Conservation (phyloP, 2,329 filamentous ascomycete species). For the Alternaria tenuissima region DNA sequence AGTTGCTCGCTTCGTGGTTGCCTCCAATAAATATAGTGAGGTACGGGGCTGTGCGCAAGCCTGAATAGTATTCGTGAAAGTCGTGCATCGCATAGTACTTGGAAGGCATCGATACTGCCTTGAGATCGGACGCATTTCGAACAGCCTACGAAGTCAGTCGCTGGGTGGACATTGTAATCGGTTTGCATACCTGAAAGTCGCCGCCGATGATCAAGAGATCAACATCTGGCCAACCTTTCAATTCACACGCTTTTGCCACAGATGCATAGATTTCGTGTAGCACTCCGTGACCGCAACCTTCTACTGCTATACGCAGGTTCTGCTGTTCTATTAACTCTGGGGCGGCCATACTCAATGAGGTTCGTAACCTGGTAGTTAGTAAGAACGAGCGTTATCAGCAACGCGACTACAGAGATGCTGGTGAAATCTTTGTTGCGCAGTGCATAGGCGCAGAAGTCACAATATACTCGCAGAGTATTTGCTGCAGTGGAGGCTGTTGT, state of each 20-base stretch:
- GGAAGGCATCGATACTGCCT: slow-evolving; percentile 84
- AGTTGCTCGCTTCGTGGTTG: slow-evolving; percentile 92
- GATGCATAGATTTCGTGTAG: slow-evolving; percentile 91
- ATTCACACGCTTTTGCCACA: slow-evolving; percentile 71
- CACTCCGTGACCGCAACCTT: slow-evolving; percentile 92
- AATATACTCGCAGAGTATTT: background rate
- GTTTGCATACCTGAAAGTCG: slow-evolving; percentile 78
- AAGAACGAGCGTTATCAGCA: background rate
- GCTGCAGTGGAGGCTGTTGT: slow-evolving; percentile 3
- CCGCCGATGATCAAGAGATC: slow-evolving; percentile 95
- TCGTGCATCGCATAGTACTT: slow-evolving; percentile 92
- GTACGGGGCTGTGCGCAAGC: slow-evolving; percentile 78
- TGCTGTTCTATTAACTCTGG: slow-evolving; percentile 33
- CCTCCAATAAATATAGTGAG: slow-evolving; percentile 92
- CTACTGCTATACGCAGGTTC: slow-evolving; percentile 76
- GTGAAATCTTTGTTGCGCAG: background rate
- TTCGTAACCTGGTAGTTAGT: background rate
- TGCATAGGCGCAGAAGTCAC: slow-evolving; percentile 10
- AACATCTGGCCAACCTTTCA: slow-evolving; percentile 79
- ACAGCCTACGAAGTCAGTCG: slow-evolving; percentile 67
- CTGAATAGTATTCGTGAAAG: slow-evolving; percentile 94
- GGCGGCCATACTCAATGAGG: slow-evolving; percentile 33
- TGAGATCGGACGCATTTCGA: slow-evolving; percentile 86
- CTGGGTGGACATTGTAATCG: background rate
- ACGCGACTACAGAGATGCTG: background rate